Percentiles rank a stretch among this genome's conserved stretches.
Evolutionary conservation across 345 rosid genomes (phyloP).

Genomic region (Citrus sinensis): DNA sequence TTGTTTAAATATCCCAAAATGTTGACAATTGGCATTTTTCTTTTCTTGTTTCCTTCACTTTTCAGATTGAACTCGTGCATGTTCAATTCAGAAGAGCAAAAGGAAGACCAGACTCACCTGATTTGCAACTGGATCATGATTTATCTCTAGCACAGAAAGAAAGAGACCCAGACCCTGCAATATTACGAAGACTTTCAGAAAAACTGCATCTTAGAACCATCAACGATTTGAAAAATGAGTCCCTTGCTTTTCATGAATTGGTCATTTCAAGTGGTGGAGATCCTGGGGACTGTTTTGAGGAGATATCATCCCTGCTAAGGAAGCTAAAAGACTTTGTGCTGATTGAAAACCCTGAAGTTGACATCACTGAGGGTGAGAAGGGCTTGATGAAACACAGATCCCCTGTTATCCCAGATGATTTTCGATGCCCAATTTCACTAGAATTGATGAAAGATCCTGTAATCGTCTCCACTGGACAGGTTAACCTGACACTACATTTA

Average conservation of each 20-base stretch:
- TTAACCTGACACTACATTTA: conserved; percentile 16
- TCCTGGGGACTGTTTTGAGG: conserved; percentile 57
- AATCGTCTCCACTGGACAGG: conserved; percentile 98
- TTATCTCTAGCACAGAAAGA: conserved; percentile 50
- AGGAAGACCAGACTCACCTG: conserved; percentile 53
- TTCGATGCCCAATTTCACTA: conserved; percentile 96
- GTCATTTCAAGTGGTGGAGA: conserved; percentile 60
- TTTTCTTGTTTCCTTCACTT: not conserved
- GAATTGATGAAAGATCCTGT: conserved; percentile 99
- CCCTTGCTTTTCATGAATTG: conserved; percentile 72
- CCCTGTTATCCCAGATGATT: conserved; percentile 96
- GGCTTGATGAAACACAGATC: conserved; percentile 62
- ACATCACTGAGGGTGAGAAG: conserved; percentile 42
- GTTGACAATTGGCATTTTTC: not conserved
- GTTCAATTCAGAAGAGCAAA: conserved; percentile 83
- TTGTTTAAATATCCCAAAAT: not conserved
- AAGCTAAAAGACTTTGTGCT: conserved; percentile 61
- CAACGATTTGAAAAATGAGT: conserved; percentile 76
- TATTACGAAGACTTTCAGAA: conserved; percentile 70
- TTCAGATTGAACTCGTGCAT: conserved; percentile 84
- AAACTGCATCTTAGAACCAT: conserved; percentile 75
- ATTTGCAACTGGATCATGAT: conserved; percentile 69
- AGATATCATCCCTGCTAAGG: conserved; percentile 62
- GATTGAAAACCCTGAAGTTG: conserved; percentile 52
- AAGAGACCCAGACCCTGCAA: conserved; percentile 54